Percentiles rank a stretch among this genome's conserved stretches.
phyloP scores from a whole-genome alignment of 1,284 basidiomycete genomes.

The Ustilago shanxiensis region DNA sequence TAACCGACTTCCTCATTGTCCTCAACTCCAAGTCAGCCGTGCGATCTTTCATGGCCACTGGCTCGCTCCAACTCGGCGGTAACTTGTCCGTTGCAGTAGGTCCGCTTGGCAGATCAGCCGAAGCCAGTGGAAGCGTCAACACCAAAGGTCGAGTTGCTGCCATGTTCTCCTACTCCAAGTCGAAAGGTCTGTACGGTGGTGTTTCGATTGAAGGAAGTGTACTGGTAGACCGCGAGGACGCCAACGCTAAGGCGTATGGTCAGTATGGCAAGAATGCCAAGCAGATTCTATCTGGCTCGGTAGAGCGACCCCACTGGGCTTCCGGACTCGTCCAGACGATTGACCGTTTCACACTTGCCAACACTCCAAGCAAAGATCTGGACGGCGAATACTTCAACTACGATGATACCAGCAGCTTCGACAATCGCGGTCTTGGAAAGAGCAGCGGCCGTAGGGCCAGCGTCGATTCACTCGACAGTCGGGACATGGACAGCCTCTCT shows the following conservation, averaged over 20 bases:
- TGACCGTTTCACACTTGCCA: slow-evolving; percentile 55
- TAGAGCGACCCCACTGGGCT: slow-evolving; percentile 58
- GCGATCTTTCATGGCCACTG: slow-evolving; percentile 92
- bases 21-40: slow-evolving; percentile 82
- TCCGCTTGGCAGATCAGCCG: slow-evolving; percentile 92
- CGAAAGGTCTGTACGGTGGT: slow-evolving; percentile 88
- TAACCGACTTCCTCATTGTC: slow-evolving; percentile 95
- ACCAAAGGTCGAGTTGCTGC: slow-evolving; percentile 89
- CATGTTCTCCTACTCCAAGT: slow-evolving; percentile 91
- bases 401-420: slow-evolving; percentile 48
- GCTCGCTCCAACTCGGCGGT: slow-evolving; percentile 84
- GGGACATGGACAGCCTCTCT: slow-evolving; percentile 19
- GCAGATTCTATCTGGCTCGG: slow-evolving; percentile 59
- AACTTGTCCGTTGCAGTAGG: slow-evolving; percentile 80
- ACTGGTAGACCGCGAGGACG: slow-evolving; percentile 92
- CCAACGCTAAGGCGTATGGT: slow-evolving; percentile 70
- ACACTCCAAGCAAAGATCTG: slow-evolving; percentile 52
- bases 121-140: slow-evolving; percentile 88
- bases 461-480: slow-evolving; percentile 43
- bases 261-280: slow-evolving; percentile 50
- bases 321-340: slow-evolving; percentile 46
- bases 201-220: slow-evolving; percentile 91
- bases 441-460: slow-evolving; percentile 36
- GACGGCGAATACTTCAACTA: slow-evolving; percentile 49
- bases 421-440: slow-evolving; percentile 25